Evolutionary conservation across 805 yeast species (phyloP).

Genomic region (Yamadazyma scolyti): DNA sequence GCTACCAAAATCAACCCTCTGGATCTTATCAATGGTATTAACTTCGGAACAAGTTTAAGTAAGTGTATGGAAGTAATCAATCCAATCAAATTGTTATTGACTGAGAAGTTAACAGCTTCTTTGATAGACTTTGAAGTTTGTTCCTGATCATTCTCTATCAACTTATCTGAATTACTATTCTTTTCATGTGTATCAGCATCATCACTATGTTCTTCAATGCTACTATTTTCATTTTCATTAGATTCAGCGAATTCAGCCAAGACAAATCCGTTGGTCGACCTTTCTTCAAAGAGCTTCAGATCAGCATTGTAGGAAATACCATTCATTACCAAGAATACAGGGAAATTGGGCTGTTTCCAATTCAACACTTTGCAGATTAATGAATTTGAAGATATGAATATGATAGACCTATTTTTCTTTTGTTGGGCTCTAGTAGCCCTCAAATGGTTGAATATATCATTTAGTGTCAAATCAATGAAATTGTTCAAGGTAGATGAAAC

Average conservation of each 20-base stretch:
- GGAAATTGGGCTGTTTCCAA: slow-evolving; percentile 98
- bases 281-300: slow-evolving; percentile 29
- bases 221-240: slow-evolving; percentile 7
- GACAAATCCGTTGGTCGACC: slow-evolving; percentile 39
- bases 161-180: slow-evolving; percentile 12
- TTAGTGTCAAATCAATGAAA: slow-evolving; percentile 71
- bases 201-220: slow-evolving; percentile 17
- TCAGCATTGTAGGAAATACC: slow-evolving; percentile 45
- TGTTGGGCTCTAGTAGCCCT: slow-evolving; percentile 32
- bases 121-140: slow-evolving; percentile 63
- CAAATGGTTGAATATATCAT: slow-evolving; percentile 75
- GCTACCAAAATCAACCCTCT: slow-evolving; percentile 85
- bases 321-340: slow-evolving; percentile 81
- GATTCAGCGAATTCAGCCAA: slow-evolving; percentile 11
- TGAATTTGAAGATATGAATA: slow-evolving; percentile 84
- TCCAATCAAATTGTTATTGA: slow-evolving; percentile 81
- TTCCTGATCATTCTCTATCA: slow-evolving; percentile 30
- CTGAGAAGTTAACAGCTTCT: slow-evolving; percentile 78
- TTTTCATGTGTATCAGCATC: slow-evolving; percentile 9
- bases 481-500: slow-evolving; percentile 56
- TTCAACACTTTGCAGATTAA: slow-evolving; percentile 89
- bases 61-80: slow-evolving; percentile 71
- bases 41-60: slow-evolving; percentile 67
- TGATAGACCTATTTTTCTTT: slow-evolving; percentile 54
- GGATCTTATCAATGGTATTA: slow-evolving; percentile 70